phyloP scores from a whole-genome alignment of 352 stramenopile genomes.

The Phytophthora pini region DNA sequence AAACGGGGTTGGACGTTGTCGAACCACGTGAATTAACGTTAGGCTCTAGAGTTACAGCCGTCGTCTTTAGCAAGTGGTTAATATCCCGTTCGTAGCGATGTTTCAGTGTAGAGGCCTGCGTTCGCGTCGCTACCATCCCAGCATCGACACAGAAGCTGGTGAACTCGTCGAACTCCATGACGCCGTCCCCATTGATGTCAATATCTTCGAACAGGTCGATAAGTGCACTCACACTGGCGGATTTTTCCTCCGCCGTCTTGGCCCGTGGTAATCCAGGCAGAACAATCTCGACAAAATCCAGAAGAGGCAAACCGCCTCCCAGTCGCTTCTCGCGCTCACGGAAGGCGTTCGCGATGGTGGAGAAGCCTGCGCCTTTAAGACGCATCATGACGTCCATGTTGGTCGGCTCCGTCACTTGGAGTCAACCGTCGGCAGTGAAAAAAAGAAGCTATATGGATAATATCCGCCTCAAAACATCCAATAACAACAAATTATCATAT shows the following conservation, averaged over 20 bases:
- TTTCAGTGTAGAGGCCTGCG: slow-evolving; percentile 55
- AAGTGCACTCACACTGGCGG: slow-evolving; percentile 60
- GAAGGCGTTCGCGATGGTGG: slow-evolving; percentile 80
- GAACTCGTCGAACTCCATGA: slow-evolving; percentile 89
- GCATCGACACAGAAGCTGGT: slow-evolving; percentile 89
- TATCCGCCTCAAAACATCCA: too few species aligned
- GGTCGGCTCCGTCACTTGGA: not conserved
- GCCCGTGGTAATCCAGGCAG: slow-evolving; percentile 57
- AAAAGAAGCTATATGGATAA: not conserved
- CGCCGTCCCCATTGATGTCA: slow-evolving; percentile 88
- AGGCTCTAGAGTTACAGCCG: not conserved
- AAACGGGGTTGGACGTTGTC: slow-evolving; percentile 12
- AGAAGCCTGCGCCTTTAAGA: slow-evolving; percentile 77
- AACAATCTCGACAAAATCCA: slow-evolving; percentile 87
- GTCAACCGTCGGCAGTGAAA: slow-evolving; percentile 16
- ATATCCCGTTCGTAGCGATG: slow-evolving; percentile 75
- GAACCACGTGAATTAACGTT: not conserved
- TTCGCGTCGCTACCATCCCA: slow-evolving; percentile 77
- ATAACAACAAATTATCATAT: too few species aligned
- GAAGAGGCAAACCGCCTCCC: slow-evolving; percentile 62
- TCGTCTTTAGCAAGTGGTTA: slow-evolving; percentile 65
- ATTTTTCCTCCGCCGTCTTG: slow-evolving; percentile 54
- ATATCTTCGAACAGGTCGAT: slow-evolving; percentile 88
- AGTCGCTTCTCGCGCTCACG: slow-evolving; percentile 66
- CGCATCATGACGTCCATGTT: slow-evolving; percentile 87